A percentile compares a stretch with the other conserved stretches of the same genome.
Conservation (phyloP, 1,284 basidiomycete genomes). For the Puccinia polysora region DNA sequence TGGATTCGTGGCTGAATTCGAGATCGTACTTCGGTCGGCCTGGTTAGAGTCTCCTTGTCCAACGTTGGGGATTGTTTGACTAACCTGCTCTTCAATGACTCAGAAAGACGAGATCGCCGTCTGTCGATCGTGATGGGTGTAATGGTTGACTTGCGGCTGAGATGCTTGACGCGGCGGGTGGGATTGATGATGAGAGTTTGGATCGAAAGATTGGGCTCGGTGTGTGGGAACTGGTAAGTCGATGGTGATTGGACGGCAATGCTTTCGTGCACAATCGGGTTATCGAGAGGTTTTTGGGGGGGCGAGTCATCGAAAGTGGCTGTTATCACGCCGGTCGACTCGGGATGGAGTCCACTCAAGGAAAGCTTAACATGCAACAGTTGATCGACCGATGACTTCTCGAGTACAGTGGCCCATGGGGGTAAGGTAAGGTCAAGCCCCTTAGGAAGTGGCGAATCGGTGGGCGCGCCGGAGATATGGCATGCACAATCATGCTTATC, state of each 20-base stretch:
- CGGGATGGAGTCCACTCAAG: not conserved
- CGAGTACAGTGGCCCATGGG: not conserved
- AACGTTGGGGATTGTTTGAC: not conserved
- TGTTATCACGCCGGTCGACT: not conserved
- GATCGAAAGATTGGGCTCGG: conserved; percentile 14
- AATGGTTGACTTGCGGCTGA: conserved; percentile 1
- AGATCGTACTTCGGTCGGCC: not conserved
- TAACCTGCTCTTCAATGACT: not conserved
- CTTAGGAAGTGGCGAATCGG: not conserved
- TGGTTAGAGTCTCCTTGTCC: not conserved
- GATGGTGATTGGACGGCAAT: not conserved
- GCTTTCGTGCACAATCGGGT: not conserved
- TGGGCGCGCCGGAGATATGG: conserved; percentile 5
- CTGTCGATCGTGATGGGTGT: not conserved
- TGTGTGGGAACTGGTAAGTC: not conserved
- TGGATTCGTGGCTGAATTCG: not conserved
- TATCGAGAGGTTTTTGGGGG: not conserved
- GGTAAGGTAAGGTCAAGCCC: conserved; percentile 24
- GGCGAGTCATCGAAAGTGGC: not conserved
- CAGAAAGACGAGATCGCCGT: conserved; percentile 4
- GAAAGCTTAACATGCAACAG: not conserved
- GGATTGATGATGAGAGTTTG: conserved; percentile 5
- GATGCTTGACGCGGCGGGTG: not conserved
- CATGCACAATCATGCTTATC: conserved; percentile 20
- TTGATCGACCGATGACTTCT: not conserved